Evolutionary conservation across 495 filamentous ascomycete species (phyloP), one percentile per base, ranked within the genome.

Genomic region (Aspergillus steynii): DNA sequence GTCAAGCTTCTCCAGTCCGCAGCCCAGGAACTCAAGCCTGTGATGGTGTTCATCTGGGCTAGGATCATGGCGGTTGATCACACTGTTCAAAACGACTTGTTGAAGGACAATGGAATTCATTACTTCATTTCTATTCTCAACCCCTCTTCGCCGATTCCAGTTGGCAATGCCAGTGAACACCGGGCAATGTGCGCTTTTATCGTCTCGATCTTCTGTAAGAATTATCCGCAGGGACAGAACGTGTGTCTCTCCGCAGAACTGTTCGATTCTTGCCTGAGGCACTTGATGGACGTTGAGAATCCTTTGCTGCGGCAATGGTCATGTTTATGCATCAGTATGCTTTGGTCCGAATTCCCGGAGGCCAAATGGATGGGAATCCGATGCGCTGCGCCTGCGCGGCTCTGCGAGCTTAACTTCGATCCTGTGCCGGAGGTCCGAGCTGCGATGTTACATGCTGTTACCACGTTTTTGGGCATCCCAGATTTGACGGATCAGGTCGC

Each of bases 31-130:
- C 77, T 99, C 53, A 98, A 98, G 68, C 93, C 95, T 1, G 93
- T 97, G 29, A 97, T 99, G 94, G 93, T 99, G 25, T 99, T 98
- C 75, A 99, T 99, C 61, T 99, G 95, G 95, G 92, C 96, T 10
- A 85, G 95, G 54, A 93, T 99, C 45, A 87, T 99, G 64, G 95
- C 95, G 46, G 96, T 99, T 25, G 95, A 98, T 65, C 85, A 93
- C 60, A 90, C 89, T 9, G 96, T 95, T 68, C 95, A 99, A 71
- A 84, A 85, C 46, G 95, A 98, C 71, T 78, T 99, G 3, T 82
- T 99, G 58, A 97, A 97, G 73, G 95, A 99, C 69, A 96, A 91
- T 66, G 94, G 95, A 2, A 98, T 96, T 67, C 90, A 90, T 60
- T 99, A 99, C 71, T 99, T 99, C 73, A 90, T 95, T 46, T 85